phyloP scores from a whole-genome alignment of 257 asterid species.

The Echium plantagineum region DNA sequence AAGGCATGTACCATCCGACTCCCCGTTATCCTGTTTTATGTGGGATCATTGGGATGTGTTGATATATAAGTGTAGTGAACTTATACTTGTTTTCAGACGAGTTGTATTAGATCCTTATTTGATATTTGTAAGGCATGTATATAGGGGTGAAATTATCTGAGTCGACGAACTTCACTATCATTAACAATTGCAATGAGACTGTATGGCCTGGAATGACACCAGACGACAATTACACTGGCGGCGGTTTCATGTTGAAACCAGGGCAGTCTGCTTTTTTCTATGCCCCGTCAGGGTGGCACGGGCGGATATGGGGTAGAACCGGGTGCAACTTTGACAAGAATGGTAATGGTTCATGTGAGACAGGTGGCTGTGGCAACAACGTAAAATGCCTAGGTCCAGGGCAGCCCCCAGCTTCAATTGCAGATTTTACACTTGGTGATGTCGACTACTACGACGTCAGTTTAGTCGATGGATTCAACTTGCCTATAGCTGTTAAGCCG shows the following conservation, averaged over 20 bases:
- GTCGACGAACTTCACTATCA: conserved; percentile 38
- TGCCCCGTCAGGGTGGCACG: conserved; percentile 42
- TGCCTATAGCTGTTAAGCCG: conserved; percentile 44
- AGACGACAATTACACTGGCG: conserved; percentile 30
- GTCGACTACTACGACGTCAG: conserved; percentile 50
- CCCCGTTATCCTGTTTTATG: too few relatives aligned
- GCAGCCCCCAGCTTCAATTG: conserved; percentile 49
- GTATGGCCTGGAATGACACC: conserved; percentile 60
- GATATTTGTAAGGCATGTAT: not conserved
- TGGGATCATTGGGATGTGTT: too few relatives aligned
- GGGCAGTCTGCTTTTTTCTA: conserved; percentile 40
- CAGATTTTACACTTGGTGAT: conserved; percentile 45
- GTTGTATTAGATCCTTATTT: not conserved
- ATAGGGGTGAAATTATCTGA: conserved; percentile 20
- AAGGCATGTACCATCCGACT: too few relatives aligned
- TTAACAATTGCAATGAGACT: conserved; percentile 50
- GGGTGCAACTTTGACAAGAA: conserved; percentile 40
- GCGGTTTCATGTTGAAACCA: conserved; percentile 36
- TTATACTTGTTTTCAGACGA: too few relatives aligned
- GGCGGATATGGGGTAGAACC: conserved; percentile 65
- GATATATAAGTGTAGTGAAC: too few relatives aligned
- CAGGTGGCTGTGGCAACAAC: conserved; percentile 40
- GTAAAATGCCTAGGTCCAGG: conserved; percentile 38
- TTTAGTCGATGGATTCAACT: conserved; percentile 63
- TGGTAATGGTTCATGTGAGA: conserved; percentile 43